phyloP scores from a whole-genome alignment of 371 early-diverging fungal species.

The Lichtheimia hyalospora region DNA sequence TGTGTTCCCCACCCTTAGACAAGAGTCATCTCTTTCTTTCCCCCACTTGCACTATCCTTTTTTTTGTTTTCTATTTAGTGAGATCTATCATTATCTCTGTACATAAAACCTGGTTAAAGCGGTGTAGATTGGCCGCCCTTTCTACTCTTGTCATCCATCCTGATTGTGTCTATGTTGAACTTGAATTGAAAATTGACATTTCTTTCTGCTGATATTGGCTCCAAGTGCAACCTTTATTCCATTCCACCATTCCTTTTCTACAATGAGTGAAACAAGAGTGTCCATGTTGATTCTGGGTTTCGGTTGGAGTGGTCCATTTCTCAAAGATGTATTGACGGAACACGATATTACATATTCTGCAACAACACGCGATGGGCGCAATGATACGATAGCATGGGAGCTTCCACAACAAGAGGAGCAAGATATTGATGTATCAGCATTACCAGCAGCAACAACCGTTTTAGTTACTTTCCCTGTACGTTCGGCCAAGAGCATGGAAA shows the following conservation, averaged over 20 bases:
- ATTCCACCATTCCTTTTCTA: not conserved
- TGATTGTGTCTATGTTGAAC: not conserved
- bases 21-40: not conserved
- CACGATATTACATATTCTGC: conserved; percentile 32
- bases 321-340: conserved; percentile 21
- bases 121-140: not conserved
- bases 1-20: not conserved
- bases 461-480: conserved; percentile 43
- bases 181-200: too few species aligned
- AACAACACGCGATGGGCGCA: conserved; percentile 47
- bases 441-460: conserved; percentile 39
- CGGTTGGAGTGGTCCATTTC: conserved; percentile 51
- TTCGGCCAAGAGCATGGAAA: conserved; percentile 21
- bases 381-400: conserved; percentile 38
- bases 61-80: not conserved
- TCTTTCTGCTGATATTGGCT: not conserved
- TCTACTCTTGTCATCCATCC: not conserved
- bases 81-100: not conserved
- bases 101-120: not conserved
- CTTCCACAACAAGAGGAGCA: conserved; percentile 13
- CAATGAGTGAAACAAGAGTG: conserved; percentile 26
- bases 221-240: not conserved
- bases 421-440: conserved; percentile 18
- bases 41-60: not conserved
- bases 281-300: conserved; percentile 43